Conservation (phyloP, 371 early-diverging fungal genomes). For the Syncephalastrum contaminatum region DNA sequence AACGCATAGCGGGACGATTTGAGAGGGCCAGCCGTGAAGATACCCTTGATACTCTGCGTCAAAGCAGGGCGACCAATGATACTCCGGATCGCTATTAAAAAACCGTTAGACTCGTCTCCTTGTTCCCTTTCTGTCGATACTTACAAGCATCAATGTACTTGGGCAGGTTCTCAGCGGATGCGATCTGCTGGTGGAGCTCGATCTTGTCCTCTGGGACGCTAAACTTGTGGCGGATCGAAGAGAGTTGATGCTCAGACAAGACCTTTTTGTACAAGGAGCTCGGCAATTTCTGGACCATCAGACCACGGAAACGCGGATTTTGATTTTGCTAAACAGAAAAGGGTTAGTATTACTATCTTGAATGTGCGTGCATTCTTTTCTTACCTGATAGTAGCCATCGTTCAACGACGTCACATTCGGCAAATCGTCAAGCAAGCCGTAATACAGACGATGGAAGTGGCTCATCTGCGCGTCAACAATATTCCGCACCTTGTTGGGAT, state of each 20-base stretch:
- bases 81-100: constrained; percentile 26
- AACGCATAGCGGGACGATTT: constrained; percentile 73
- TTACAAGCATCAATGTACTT: constrained; percentile 40
- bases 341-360: background rate
- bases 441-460: constrained; percentile 79
- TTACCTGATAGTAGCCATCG: constrained; percentile 54
- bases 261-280: constrained; percentile 55
- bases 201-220: constrained; percentile 36
- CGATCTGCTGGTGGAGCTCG: constrained; percentile 42
- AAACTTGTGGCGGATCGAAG: constrained; percentile 23
- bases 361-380: constrained; percentile 1
- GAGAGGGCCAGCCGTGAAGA: constrained; percentile 84
- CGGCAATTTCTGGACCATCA: constrained; percentile 70
- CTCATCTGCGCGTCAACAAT: constrained; percentile 84
- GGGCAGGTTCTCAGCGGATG: constrained; percentile 34
- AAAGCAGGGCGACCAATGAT: constrained; percentile 73
- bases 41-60: constrained; percentile 89
- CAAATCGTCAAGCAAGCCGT: constrained; percentile 75
- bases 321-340: constrained; percentile 51
- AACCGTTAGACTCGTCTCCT: background rate
- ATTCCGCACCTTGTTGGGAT: constrained; percentile 92
- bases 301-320: constrained; percentile 55
- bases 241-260: constrained; percentile 26
- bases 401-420: constrained; percentile 69
- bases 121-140: background rate